These are phyloP conservation scores for Pseudoperonospora humuli DNA, from an alignment of 352 stramenopile species.

Conservation along the genomic window DNA sequence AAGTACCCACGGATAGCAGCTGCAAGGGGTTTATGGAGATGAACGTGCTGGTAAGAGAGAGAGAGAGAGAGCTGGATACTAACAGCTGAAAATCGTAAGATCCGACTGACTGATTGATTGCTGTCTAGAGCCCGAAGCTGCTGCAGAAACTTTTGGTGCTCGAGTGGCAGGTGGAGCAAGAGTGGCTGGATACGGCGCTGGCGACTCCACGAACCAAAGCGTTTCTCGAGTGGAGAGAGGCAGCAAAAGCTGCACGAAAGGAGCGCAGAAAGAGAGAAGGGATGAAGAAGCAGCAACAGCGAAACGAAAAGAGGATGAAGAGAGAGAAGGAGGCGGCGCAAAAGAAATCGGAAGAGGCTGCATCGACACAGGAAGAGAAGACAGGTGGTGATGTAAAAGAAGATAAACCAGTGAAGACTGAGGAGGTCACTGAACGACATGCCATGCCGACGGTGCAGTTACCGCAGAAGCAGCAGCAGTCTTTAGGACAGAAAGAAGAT, in stretches of 20 bases:
- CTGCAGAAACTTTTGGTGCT: slow-evolving; percentile 60
- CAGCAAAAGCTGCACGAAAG: slow-evolving; percentile 50
- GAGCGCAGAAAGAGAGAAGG: slow-evolving; percentile 52
- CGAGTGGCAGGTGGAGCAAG: slow-evolving; percentile 52
- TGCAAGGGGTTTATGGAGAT: slow-evolving; percentile 77
- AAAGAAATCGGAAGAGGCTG: slow-evolving; percentile 1
- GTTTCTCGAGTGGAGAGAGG: slow-evolving; percentile 58
- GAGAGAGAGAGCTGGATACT: neutral
- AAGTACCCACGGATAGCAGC: slow-evolving; percentile 16
- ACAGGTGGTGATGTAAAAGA: neutral
- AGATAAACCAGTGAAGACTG: neutral
- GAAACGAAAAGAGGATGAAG: slow-evolving; percentile 31
- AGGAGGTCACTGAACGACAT: neutral
- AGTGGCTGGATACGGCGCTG: slow-evolving; percentile 49
- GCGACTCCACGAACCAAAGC: slow-evolving; percentile 45
- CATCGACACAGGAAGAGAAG: neutral
- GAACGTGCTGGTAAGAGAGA: slow-evolving; percentile 59
- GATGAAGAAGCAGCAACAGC: slow-evolving; percentile 36
- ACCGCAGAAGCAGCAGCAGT: slow-evolving; percentile 4
- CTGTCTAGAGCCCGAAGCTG: slow-evolving; percentile 32
- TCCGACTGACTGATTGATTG: slow-evolving; percentile 1
- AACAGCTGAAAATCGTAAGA: neutral
- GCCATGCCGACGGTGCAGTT: neutral
- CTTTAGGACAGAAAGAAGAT: slow-evolving; percentile 5
- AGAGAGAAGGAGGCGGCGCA: slow-evolving; percentile 20